Conservation (phyloP, 78 protist genomes). For the Dictyostelium firmibasis region DNA sequence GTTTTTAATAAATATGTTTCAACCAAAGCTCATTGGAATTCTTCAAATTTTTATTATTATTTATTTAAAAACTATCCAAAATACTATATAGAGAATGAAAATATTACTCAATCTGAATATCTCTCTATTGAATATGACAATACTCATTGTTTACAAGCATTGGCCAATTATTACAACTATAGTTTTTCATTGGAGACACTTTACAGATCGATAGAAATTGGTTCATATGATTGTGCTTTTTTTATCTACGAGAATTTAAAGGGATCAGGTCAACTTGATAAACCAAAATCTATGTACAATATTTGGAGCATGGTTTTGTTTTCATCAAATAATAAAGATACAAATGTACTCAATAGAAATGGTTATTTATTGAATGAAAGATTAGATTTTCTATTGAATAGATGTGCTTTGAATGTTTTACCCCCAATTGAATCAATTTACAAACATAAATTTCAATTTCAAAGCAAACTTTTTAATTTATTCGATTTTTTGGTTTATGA, state of each 20-base stretch:
- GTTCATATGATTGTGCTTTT: not conserved
- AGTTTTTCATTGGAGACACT: not conserved
- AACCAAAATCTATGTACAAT: not conserved
- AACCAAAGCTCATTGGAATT: not conserved
- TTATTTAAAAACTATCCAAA: not conserved
- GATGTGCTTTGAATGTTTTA: not conserved
- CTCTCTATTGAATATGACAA: not conserved
- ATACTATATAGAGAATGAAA: not conserved
- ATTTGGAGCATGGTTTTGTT: not conserved
- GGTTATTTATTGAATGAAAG: not conserved
- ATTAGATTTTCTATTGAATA: not conserved
- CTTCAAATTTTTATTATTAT: not conserved
- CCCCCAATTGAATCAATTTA: not conserved
- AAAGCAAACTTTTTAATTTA: not conserved
- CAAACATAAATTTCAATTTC: not conserved
- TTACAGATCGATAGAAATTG: not conserved
- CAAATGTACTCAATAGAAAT: not conserved
- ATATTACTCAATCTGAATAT: not conserved
- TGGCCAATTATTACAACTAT: not conserved
- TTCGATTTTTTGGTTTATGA: not conserved
- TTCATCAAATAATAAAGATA: not conserved
- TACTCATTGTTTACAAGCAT: not conserved
- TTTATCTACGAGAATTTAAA: not conserved
- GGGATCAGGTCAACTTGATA: not conserved
- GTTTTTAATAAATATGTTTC: not conserved